Base-by-base conservation (phyloP, 371 early-diverging fungal genomes). In the Massospora cicadina region DNA sequence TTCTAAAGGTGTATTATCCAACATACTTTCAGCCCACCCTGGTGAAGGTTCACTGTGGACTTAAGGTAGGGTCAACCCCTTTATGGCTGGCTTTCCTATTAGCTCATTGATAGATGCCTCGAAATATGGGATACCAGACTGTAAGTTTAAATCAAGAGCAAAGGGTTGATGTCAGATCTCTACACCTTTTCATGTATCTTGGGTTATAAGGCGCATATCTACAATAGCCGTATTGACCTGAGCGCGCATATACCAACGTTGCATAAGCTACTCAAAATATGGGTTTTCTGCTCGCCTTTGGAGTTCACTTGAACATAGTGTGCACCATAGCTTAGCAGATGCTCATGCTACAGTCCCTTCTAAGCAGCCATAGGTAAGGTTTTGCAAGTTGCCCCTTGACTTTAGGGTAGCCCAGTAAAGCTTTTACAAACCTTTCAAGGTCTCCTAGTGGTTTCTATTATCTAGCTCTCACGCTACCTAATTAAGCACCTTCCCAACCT, bases 221-320 rank as follows among this genome's bases (percentile, higher is more conserved):
- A 21, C 28, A 65, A 26, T 67, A 91, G 90, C 89, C n/a, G 82
- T 94, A 17, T 79, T 94, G 81, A 93, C 97, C 82, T 96, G 58
- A 86, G 82, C 58, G 93, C 93, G 13, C 87, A 90, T 69, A 87
- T 87, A 0, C 91, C 89, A 0, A 94, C 97, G 43, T 71, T 94
- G 63, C 75, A 80, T 25, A 83, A 93, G 72, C 77, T 88, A 0
- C 74, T 94, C 43, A 72, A 80, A 33, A 77, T 96, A 28, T 96
- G 97, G 97, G 97, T 95, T 71, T 87, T 89, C 65, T 88, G 69
- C 75, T 96, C 65, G 88, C 92, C 0, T 89, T 80, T 71, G 97
- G 97, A 3, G 76, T 91, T 55, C 94, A 96, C 73, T 76, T 91
- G 54, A 95, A 95, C 67, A 84, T 96, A 26, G 69, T 95, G 1